phyloP scores from a whole-genome alignment of 176 grass and related monocot species.

The Lolium multiflorum region DNA sequence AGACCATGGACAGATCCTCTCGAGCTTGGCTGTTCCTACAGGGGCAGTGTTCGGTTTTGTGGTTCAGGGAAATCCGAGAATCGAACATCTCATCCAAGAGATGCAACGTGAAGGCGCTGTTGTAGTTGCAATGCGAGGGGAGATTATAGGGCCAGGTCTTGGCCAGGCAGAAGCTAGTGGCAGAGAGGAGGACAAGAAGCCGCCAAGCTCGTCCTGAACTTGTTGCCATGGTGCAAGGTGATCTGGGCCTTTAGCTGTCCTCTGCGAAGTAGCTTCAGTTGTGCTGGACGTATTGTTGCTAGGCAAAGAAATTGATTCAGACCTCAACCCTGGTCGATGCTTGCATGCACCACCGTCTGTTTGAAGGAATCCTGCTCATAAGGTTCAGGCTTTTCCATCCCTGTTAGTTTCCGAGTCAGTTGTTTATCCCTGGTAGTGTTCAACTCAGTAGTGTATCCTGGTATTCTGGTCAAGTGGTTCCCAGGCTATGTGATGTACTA shows the following conservation, averaged over 20 bases:
- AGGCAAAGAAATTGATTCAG: not conserved
- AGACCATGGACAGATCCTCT: not conserved
- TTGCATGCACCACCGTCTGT: not conserved
- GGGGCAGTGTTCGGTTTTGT: slow-evolving; percentile 25
- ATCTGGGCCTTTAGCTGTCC: not conserved
- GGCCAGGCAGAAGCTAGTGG: not conserved
- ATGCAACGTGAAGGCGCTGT: slow-evolving; percentile 23
- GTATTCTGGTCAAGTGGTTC: no score
- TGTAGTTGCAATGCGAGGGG: slow-evolving; percentile 33
- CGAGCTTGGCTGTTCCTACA: not conserved
- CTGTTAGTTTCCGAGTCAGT: no score
- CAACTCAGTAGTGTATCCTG: no score
- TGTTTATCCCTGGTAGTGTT: no score
- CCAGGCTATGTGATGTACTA: no score
- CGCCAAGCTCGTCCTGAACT: no score
- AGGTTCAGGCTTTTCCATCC: no score
- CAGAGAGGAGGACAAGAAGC: not conserved
- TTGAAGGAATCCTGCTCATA: no score
- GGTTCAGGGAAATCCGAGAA: slow-evolving; percentile 5
- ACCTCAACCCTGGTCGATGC: not conserved
- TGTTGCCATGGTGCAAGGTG: not conserved
- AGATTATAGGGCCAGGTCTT: not conserved
- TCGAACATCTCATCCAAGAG: slow-evolving; percentile 34
- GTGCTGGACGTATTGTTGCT: not conserved
- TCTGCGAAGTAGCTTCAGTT: not conserved